Evolutionary conservation across 495 filamentous ascomycete species (phyloP), one percentile per base, ranked within the genome.

Genomic region (Xylaria venustula): DNA sequence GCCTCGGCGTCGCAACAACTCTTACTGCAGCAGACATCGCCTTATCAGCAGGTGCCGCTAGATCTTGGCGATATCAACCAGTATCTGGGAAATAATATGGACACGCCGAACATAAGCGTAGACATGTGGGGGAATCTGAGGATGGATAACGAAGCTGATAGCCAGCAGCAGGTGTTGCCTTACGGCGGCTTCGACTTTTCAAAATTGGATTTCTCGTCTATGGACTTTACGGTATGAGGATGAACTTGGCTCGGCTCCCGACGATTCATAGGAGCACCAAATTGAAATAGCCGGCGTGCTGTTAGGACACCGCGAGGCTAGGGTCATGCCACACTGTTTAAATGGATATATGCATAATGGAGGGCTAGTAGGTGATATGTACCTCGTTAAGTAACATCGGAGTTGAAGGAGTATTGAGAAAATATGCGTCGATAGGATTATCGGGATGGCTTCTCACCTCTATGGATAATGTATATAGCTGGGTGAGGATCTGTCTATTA

Each of bases 71-170:
- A 61, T 23, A 40, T 61, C 23, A 62, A 26, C 25, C 52, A 53
- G 19, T 62, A 26, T 20, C 45, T 62, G 2, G 51, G 20, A 15
- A 15, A 34, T 7, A 34, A 45, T 36, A 8, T 23, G 12, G 36
- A 48, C 32, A 22, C 37, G 25, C 5, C 52, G 12, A 51, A 45
- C 44, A 50, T 56, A 25, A 62, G 23, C 20, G 0, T 49, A 7
- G 60, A 62, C 37, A 62, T 62, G 60, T 62, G 60, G 60, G 60
- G 60, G 41, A 61, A 61, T 22, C 11, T 61, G 23, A 3, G 20
- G 11, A 61, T 61, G 58, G 49, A 54, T 19, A 36, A 47, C 7
- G 50, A 54, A 9, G 42, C 28, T 7, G 41, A n/a, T 34, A 9
- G 12, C 14, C 58, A 44, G 19, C 46, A 60, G 49, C 58, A 60